Evolutionary conservation across 306 rosid genomes (phyloP).

Genomic region (Cicer yamashitae): DNA sequence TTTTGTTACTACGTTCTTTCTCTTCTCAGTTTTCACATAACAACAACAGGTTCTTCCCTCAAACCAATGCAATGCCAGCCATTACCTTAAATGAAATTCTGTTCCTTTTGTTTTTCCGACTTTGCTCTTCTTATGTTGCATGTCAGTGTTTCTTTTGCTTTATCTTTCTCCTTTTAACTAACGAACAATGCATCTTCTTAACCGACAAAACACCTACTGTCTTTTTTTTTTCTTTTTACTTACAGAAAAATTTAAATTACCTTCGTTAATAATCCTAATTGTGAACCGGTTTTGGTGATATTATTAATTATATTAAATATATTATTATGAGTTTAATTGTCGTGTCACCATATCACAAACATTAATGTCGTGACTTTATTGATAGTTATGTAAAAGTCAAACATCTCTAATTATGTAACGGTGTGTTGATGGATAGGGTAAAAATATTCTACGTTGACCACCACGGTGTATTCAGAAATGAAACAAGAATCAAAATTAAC

Average conservation of each 20-base stretch:
- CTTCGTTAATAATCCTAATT: background rate
- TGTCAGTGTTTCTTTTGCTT: background rate
- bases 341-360: too few species aligned
- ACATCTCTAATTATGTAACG: too few species aligned
- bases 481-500: slow-evolving; percentile 55
- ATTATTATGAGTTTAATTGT: too few species aligned
- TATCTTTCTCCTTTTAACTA: background rate
- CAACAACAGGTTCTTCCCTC: slow-evolving; percentile 46
- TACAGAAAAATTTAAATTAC: background rate
- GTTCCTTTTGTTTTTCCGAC: slow-evolving; percentile 38
- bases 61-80: slow-evolving; percentile 60
- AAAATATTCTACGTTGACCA: too few species aligned
- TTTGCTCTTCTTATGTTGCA: slow-evolving; percentile 37
- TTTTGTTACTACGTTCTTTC: background rate
- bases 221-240: background rate
- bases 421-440: too few species aligned
- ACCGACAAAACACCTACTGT: background rate
- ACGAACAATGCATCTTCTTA: slow-evolving; percentile 12
- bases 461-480: slow-evolving; percentile 39
- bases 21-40: slow-evolving; percentile 8
- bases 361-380: too few species aligned
- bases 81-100: slow-evolving; percentile 46
- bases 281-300: slow-evolving; percentile 18
- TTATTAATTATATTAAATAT: background rate
- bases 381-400: too few species aligned